phyloP scores from a whole-genome alignment of 805 yeast species.

The Nakazawaea wickerhamii region DNA sequence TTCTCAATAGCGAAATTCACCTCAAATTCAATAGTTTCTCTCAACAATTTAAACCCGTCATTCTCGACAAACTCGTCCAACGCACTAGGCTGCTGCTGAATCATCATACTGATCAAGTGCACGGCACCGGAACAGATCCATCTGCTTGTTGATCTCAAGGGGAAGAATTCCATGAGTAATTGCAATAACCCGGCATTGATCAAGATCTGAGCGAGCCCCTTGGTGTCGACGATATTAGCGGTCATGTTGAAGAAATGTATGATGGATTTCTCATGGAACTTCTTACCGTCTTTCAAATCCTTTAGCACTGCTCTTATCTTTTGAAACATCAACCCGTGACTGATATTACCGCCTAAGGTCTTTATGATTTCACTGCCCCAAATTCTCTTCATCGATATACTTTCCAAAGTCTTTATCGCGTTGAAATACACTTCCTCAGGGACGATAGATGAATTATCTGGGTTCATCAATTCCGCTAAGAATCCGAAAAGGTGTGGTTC shows the following conservation, averaged over 20 bases:
- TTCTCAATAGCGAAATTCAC: constrained; percentile 57
- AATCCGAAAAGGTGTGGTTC: constrained; percentile 68
- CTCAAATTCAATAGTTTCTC: constrained; percentile 57
- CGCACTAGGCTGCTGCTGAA: constrained; percentile 39
- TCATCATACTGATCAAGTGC: constrained; percentile 47
- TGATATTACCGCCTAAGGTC: constrained; percentile 78
- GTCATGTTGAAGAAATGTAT: constrained; percentile 52
- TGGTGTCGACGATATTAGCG: constrained; percentile 54
- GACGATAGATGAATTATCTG: constrained; percentile 43
- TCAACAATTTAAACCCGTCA: constrained; percentile 60
- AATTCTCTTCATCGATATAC: constrained; percentile 57
- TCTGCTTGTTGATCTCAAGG: constrained; percentile 43
- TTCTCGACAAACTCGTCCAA: constrained; percentile 58
- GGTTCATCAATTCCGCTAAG: constrained; percentile 66
- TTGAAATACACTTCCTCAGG: constrained; percentile 50
- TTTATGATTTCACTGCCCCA: constrained; percentile 76
- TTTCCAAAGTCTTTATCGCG: constrained; percentile 63
- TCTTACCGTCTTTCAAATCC: constrained; percentile 29
- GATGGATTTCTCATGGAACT: constrained; percentile 43
- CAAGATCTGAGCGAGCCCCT: constrained; percentile 48
- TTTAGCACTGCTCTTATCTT: constrained; percentile 59
- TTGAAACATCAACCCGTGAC: constrained; percentile 78
- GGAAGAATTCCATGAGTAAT: constrained; percentile 57
- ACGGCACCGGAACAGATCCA: constrained; percentile 60
- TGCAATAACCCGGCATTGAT: constrained; percentile 73